These are phyloP conservation scores for Elaeagnus macrophylla DNA, from an alignment of 306 rosid species.

Conservation along the genomic window DNA sequence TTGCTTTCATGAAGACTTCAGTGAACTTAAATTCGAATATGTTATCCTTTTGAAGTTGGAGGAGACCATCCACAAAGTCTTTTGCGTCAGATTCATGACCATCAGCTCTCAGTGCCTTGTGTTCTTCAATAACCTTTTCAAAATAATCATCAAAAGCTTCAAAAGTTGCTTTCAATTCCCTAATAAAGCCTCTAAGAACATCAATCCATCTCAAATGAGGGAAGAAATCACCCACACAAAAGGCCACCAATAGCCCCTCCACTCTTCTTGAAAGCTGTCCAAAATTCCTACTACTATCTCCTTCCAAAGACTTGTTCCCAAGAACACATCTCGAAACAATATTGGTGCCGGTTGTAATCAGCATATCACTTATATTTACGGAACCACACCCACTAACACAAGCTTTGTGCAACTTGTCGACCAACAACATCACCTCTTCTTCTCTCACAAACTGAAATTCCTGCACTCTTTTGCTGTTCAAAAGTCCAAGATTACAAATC, in stretches of 20 bases:
- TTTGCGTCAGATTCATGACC: background rate
- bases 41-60: constrained; percentile 16
- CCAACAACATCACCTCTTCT: background rate
- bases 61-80: constrained; percentile 23
- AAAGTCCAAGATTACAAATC: background rate
- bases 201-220: constrained; percentile 4
- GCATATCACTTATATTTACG: background rate
- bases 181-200: background rate
- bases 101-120: background rate
- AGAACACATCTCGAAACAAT: background rate
- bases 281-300: background rate
- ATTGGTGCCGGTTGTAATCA: background rate
- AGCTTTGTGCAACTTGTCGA: background rate
- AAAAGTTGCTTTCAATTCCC: background rate
- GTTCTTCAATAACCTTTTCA: constrained; percentile 3
- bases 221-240: constrained; percentile 2
- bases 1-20: constrained; percentile 8
- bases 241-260: background rate
- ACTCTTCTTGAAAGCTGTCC: background rate
- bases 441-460: background rate
- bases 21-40: constrained; percentile 3
- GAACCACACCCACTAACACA: background rate
- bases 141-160: background rate
- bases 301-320: background rate
- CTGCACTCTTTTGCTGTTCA: background rate